These are phyloP conservation scores for Ceriops zippeliana DNA, from an alignment of 345 rosid genomes.

Conservation along the genomic window DNA sequence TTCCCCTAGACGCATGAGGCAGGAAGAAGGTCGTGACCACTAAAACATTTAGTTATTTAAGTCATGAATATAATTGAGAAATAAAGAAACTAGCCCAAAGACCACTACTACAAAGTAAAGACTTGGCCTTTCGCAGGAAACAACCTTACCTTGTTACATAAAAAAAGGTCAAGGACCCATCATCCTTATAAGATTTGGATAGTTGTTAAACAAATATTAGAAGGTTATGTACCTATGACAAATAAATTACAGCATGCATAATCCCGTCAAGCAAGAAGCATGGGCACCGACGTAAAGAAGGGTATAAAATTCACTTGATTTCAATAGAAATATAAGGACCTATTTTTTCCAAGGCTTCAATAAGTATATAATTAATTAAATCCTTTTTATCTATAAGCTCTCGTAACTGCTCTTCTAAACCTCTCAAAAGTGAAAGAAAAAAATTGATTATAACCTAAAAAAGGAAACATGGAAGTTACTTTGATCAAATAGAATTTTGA, in stretches of 20 bases:
- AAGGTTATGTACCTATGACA: not conserved
- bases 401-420: constrained; percentile 55
- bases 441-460: constrained; percentile 54
- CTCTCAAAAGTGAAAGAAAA: constrained; percentile 72
- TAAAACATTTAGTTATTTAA: not conserved
- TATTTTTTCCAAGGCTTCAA: constrained; percentile 61
- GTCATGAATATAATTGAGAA: not conserved
- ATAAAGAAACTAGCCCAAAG: too few relatives aligned
- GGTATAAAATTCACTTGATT: constrained; percentile 47
- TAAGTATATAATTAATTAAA: constrained; percentile 42
- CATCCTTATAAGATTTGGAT: too few relatives aligned
- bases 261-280: not conserved
- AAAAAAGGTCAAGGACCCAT: too few relatives aligned
- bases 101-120: too few relatives aligned
- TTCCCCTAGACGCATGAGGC: too few relatives aligned
- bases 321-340: constrained; percentile 57
- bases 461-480: not conserved
- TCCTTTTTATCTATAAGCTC: constrained; percentile 47
- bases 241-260: not conserved
- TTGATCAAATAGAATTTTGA: not conserved
- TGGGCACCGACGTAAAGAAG: not conserved
- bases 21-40: too few relatives aligned
- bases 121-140: too few relatives aligned
- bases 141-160: too few relatives aligned
- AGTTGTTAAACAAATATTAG: too few relatives aligned